Evolutionary conservation across 805 yeast genomes (phyloP), one percentile per base, ranked within the genome.

Genomic region (Komagataella kurtzmanii): DNA sequence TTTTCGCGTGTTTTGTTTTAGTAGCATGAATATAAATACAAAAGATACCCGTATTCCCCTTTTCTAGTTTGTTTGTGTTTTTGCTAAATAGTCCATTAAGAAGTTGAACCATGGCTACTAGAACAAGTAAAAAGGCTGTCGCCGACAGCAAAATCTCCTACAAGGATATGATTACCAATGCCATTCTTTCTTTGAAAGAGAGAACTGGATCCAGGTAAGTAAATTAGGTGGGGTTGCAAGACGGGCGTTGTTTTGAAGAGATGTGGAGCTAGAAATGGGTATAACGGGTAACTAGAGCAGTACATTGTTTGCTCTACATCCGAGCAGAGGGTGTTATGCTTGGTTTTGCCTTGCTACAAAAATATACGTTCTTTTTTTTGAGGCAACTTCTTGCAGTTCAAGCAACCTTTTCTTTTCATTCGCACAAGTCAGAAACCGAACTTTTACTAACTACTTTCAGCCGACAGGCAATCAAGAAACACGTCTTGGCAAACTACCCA

Each of bases 391-490:
- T 43, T 14, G n/a, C 14, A 24, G 58, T 59, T 59, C 57, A 55
- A 55, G 58, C 47, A 23, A 18, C 36, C 43, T 19, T 50, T 17
- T 36, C 36, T 10, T 14, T n/a, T 14, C 12, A 30, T 30, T 30
- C n/a, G 40, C 40, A 10, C 40, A 30, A 30, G 12, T 8, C 14
- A 30, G 40, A 30, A 30, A 30, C 40, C 12, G 6, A 30, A 30
- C 40, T 10, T 24, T 47, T 30, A 23, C 17, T 55, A 30, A 46
- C 48, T 21, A 47, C 47, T 14, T 46, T 18, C 52, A 77, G 89
- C 60, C 90, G 96, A 67, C 91, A 85, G 66, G 91, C 93, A 10
- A 74, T 89, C 63, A 89, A 88, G 76, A 88, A 88, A 68, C 86
- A 80, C 68, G 81, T 88, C 57, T 80, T 76, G 68, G 69, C 81